A percentile compares a stretch with the other conserved stretches of the same genome.
phyloP scores from a whole-genome alignment of 306 rosid species.

The Vicia villosa region DNA sequence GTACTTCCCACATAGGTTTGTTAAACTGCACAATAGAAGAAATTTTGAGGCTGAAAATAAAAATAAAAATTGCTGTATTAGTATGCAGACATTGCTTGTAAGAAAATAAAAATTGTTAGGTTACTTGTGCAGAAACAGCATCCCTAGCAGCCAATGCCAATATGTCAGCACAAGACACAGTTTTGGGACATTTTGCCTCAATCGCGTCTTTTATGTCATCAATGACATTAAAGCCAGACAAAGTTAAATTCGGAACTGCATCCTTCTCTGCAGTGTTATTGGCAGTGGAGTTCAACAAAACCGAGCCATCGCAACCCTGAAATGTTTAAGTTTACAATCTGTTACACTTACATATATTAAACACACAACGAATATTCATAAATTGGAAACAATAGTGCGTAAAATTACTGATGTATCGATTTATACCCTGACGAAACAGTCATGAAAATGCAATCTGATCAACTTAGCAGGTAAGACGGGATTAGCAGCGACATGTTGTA shows the following conservation, averaged over 20 bases:
- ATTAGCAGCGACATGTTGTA: constrained; percentile 39
- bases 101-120: constrained; percentile 9
- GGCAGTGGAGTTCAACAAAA: constrained; percentile 53
- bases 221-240: constrained; percentile 58
- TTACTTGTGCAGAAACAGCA: constrained; percentile 54
- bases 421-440: constrained; percentile 62
- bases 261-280: constrained; percentile 53
- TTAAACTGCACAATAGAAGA: constrained; percentile 40
- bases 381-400: not conserved
- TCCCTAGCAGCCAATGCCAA: constrained; percentile 62
- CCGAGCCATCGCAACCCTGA: constrained; percentile 67
- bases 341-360: not conserved
- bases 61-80: not conserved
- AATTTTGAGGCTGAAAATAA: too few relatives aligned
- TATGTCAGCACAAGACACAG: constrained; percentile 72
- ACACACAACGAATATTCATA: too few relatives aligned
- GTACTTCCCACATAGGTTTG: too few relatives aligned
- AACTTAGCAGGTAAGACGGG: constrained; percentile 57
- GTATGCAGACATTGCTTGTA: not conserved
- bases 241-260: constrained; percentile 44
- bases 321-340: constrained; percentile 16
- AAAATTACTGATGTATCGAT: not conserved
- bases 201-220: constrained; percentile 52
- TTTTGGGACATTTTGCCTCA: constrained; percentile 51
- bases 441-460: constrained; percentile 65